Base-by-base conservation (phyloP, 164 flowering plant species). In the Pachysandra terminalis region DNA sequence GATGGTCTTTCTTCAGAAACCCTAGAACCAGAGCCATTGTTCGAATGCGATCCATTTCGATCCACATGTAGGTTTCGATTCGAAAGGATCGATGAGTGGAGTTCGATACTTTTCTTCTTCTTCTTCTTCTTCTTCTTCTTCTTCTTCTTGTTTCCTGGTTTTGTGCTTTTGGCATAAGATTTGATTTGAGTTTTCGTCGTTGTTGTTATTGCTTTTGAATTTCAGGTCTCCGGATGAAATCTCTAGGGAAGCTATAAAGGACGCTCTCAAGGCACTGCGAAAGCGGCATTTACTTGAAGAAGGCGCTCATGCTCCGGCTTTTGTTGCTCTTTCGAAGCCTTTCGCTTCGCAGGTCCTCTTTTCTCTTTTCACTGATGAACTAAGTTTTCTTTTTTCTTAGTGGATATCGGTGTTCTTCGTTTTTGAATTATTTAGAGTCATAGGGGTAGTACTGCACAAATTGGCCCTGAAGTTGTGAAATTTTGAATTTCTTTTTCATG, bases 291-390 rank as follows among this genome's bases (percentile, higher is more conserved):
- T 85, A 67, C 72, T 87, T 1, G 98, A 95, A 77, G 97, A 92
- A 80, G 98, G 85, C 17, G 97, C 98, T 73, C 98, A 95, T 78
- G 84, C 81, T 41, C 96, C 98, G 0, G 96, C 96, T 61, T 63
- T 84, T n/a, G 24, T 62, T 40, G 93, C 96, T 48, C 87, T 95
- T 59, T 80, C 88, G 0, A 70, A 73, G 67, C 96, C 96, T 19
- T 56, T 89, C 24, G 63, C 68, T 52, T 77, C 85, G 66, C 97
- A 87, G 89, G 97, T 90, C 49, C 37, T 13, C 56, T 56, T 59
- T 21, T 66, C 24, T 51, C 48, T 51, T 48, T 51, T 24, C 17
- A 54, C 24, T 22, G 53, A 15, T 19, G 0, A 35, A 41, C 28
- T 24, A 52, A 26, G 15, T 19, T 22, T 59, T 58, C 32, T 56